These are phyloP conservation scores for Aspergillus tubingensis DNA, from an alignment of 2,329 filamentous ascomycete species.

Conservation along the genomic window DNA sequence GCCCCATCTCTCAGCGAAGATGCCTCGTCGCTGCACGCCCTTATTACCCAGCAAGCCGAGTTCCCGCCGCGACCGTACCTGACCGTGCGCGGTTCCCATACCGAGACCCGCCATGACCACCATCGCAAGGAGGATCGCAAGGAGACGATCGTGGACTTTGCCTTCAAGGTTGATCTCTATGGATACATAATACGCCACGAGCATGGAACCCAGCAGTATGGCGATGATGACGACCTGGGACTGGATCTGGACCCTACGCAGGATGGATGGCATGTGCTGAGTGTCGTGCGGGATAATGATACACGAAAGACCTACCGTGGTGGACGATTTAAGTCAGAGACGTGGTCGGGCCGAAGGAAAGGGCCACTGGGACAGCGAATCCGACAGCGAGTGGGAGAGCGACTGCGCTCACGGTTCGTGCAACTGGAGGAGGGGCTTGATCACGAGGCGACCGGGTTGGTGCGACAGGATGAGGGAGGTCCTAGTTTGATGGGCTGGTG, in stretches of 20 bases:
- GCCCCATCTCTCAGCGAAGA: conserved; percentile 14
- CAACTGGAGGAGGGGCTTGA: background rate
- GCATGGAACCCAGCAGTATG: background rate
- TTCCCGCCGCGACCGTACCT: conserved; percentile 58
- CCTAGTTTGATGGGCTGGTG: conserved; percentile 35
- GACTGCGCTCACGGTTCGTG: background rate
- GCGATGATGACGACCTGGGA: background rate
- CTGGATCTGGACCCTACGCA: conserved; percentile 10
- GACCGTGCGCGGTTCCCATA: conserved; percentile 57
- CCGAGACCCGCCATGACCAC: conserved; percentile 35
- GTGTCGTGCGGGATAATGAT: conserved; percentile 27
- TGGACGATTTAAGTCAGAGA: conserved; percentile 15
- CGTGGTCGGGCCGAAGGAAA: background rate
- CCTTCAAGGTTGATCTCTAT: conserved; percentile 30
- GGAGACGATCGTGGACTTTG: conserved; percentile 32
- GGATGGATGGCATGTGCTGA: conserved; percentile 18
- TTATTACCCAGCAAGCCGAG: conserved; percentile 39
- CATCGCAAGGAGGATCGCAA: conserved; percentile 25
- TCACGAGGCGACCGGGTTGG: conserved; percentile 5
- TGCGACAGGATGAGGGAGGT: conserved; percentile 14
- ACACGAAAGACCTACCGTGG: conserved; percentile 29
- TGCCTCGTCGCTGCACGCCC: conserved; percentile 40
- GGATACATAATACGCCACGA: conserved; percentile 22
- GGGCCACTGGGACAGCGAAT: background rate
- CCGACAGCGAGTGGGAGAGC: background rate